Evolutionary conservation across 2,329 filamentous ascomycete genomes (phyloP), one percentile per base, ranked within the genome.

Genomic region (Pseudopyrenochaeta lycopersici): DNA sequence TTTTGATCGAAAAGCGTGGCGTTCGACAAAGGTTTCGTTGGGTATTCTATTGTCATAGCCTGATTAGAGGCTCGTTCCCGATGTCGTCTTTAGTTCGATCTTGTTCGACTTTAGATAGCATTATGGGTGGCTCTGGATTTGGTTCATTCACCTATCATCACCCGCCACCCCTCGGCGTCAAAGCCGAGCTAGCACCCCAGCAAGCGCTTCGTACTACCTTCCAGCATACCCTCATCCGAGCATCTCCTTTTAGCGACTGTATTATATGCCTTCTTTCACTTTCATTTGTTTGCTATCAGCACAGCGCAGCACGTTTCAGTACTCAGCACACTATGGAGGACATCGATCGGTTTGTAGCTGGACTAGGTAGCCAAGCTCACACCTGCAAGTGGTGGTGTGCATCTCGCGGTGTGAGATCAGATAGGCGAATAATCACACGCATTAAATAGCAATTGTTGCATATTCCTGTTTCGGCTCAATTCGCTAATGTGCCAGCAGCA

Each of bases 141-240:
- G 7, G 7, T 27, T 43, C 41, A 23, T 48, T 51, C 46, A 32
- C 9, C 33, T 31, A 21, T 33, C 21, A 49, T 43, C 46, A 36
- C 49, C 35, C 46, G 40, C 48, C 50, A 57, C 49, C 50, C 56
- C 52, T 58, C 45, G 53, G 63, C 57, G 63, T 55, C 59, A 58
- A 59, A 41, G 48, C 21, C 44, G 33, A 54, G 56, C 63, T 54
- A 56, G 54, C 57, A 35, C 52, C 36, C 49, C 56, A 54, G 52
- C 60, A 68, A 64, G 60, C 63, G 66, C 62, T 64, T 51, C 64
- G 56, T 66, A 62, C 49, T 44, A 66, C 58, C 40, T 55, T 54
- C 36, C 47, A 49, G 52, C 54, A 62, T 60, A 60, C 47, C 59
- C 57, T 47, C 45, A 56, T 55, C 56, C 40, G 53, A 60, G 46